Base-by-base conservation (phyloP, 1,139 yeast genomes). In the Lodderomyces theae region DNA sequence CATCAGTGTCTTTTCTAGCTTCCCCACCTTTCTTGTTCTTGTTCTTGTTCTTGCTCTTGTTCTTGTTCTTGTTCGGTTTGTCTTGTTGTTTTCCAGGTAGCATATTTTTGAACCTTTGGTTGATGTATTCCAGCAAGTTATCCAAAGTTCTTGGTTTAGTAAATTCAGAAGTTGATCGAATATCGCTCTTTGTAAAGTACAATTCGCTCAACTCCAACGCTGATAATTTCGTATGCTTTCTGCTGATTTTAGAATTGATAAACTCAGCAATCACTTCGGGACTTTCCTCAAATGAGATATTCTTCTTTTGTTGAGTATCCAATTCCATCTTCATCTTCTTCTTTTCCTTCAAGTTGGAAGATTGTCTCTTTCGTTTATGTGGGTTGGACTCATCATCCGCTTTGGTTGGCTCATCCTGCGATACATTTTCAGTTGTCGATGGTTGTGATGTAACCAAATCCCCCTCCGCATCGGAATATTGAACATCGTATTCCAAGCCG, bases 141-240 rank as follows among this genome's bases (percentile, higher is more conserved):
- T 68, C 77, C 44, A 80, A 63, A 28, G 53, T 68, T 42, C 88
- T 64, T 11, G 62, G 61, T n/a, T 66, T 63, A 4, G 56, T 54
- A 48, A 74, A 77, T 21, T 71, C 79, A 1, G 76, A 61, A 0
- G 86, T 76, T 19, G 77, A 74, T 42, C 77, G 64, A 45, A 84
- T 66, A 30, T 66, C 70, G 7, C 56, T 50, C 49, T 75, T 73
- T 46, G 69, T 70, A 34, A 84, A 64, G 48, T 77, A 77, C 39
- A 72, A 54, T 35, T 83, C 92, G 11, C 76, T 60, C 44, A 85
- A 68, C 51, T 84, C 92, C 39, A 85, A 64, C 2, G 81, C 69
- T 1, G 87, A 76, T 24, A 84, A 64, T 44, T 82, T 79, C 15
- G 78, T 69, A 54, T 80, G 69, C 47, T 68, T 67, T 42, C 68